phyloP scores from a whole-genome alignment of 306 rosid genomes.

The Glycine latifolia region DNA sequence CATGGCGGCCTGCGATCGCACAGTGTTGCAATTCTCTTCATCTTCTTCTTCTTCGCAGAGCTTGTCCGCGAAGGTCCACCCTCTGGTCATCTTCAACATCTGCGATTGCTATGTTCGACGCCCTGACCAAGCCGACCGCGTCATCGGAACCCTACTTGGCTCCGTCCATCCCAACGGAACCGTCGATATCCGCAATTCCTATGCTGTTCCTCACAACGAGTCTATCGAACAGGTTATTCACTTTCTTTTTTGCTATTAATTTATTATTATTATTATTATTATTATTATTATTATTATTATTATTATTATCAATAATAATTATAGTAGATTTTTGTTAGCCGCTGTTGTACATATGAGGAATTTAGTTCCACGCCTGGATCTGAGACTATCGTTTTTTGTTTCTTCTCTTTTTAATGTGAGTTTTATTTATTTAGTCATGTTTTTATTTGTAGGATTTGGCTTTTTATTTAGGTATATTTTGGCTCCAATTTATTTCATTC shows the following conservation, averaged over 20 bases:
- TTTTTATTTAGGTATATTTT: background rate
- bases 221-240: slow-evolving; percentile 71
- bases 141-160: slow-evolving; percentile 93
- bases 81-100: slow-evolving; percentile 86
- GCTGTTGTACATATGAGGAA: background rate
- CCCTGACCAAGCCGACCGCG: slow-evolving; percentile 92
- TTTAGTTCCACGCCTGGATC: background rate
- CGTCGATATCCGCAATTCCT: slow-evolving; percentile 84
- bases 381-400: background rate
- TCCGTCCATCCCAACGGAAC: slow-evolving; percentile 81
- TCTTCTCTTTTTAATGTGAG: background rate
- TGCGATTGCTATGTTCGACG: slow-evolving; percentile 91
- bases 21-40: slow-evolving; percentile 73
- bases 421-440: background rate
- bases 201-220: slow-evolving; percentile 97
- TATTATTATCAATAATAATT: background rate
- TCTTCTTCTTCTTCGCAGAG: slow-evolving; percentile 57
- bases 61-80: slow-evolving; percentile 79
- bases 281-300: too few relatives aligned
- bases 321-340: background rate
- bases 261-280: too few relatives aligned
- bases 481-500: background rate
- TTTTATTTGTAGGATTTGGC: slow-evolving; percentile 14
- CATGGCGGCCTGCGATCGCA: slow-evolving; percentile 77
- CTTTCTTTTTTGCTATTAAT: background rate